Evolutionary conservation across 345 rosid species (phyloP), one percentile per base, ranked within the genome.

Genomic region (Pseudoturritis turrita): DNA sequence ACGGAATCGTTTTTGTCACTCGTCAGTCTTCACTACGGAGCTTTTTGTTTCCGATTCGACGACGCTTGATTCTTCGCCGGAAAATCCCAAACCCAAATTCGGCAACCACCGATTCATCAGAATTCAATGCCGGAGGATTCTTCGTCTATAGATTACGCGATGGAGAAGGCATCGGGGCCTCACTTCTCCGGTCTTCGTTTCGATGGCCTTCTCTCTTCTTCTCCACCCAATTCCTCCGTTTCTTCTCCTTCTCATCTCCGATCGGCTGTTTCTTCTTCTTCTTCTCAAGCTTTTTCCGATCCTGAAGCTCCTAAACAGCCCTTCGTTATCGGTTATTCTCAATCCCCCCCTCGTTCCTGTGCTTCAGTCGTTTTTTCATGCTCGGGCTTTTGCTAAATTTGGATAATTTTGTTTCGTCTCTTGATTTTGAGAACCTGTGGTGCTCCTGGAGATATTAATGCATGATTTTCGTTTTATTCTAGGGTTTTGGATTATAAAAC

Each of bases 151-250:
- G 98, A 91, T 77, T 87, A 80, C 75, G 93, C 78, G 33, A 95
- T 95, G 97, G 99, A 91, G 88, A 91, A 87, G 74, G 96, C 99
- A 1, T 89, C 89, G 2, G 97, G 97, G 21, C 92, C 96, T 8
- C 99, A 95, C 86, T 95, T 91, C 90, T 91, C 99, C 70, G 96
- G 99, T 65, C 86, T 95, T 39, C 99, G 88, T 45, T 77, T 84
- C 54, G 95, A 91, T 65, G 85, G 87, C 52, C 86, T 85, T 63
- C 81, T 77, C 71, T 83, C 94, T 13, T 81, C 89, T 35, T 79
- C 92, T 11, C 77, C 85, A 11, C 62, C 90, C 33, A 57, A 39
- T 22, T 74, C 89, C 11, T 73, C 77, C 33, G 40, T 87, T 28
- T 62, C 84, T 41, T 61, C 89, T 55, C 49, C 84, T 9, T 77